Evolutionary conservation across 495 filamentous ascomycete species (phyloP), one percentile per base, ranked within the genome.

Genomic region (Halenospora varia): DNA sequence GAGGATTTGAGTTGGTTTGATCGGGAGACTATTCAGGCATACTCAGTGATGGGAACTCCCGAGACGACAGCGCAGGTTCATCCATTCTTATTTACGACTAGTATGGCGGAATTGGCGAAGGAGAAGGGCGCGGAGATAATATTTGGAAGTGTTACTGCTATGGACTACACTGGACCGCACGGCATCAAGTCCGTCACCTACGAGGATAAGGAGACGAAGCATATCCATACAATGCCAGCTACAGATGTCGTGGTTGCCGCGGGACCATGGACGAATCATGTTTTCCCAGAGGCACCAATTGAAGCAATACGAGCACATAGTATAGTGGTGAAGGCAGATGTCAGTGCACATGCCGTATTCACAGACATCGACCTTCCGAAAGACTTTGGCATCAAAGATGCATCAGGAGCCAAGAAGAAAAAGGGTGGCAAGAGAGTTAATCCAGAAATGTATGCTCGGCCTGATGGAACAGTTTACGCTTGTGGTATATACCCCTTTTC

Each of bases 401-500:
- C 73, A 66, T 77, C 22, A 9, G 80, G 84, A 44, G 70, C 73
- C 15, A 60, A 53, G 24, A 52, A 24, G 15, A 23, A 53, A 25
- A 57, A 51, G 22, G 53, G 59, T 59, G 58, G 46, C 3, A 79
- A 82, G 3, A 82, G 80, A 19, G 89, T 88, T 17, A 83, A 88
- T 24, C 93, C 94, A 1, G 94, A 98, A 71, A 94, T 98, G 62
- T 97, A 97, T 69, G 88, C 93, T 13, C 82, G 94, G 2, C 92
- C 93, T 0, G 85, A 88, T 64, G 81, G 88, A 46, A 92, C 95
- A 60, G 89, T 96, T 40, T 98, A 97, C 69, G 90, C 89, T 25
- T 98, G 94, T 67, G 81, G 75, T 78, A 18, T 69, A n/a, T 20
- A 18, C 49, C 42, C 13, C 25, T 2, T 58, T 23, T 22, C 24